Evolutionary conservation across 441 rosid genomes (phyloP), one percentile per base, ranked within the genome.

Genomic region (Populus hybrid): DNA sequence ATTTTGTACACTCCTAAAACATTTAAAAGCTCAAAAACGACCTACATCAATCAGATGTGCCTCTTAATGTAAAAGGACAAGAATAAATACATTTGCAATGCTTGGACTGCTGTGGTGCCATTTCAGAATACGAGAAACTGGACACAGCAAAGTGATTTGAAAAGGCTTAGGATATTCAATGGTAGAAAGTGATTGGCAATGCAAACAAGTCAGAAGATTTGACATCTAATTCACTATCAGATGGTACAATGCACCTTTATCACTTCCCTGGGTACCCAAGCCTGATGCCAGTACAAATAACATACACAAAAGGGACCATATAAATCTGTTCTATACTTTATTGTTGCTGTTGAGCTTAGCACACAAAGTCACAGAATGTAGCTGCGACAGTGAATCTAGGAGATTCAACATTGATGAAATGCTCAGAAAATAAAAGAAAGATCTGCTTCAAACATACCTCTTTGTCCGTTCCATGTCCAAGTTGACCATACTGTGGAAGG

Each of bases 401-500:
- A 63, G 10, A 63, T 23, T 63, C 66, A 63, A 23, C 66, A 9
- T 63, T 63, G 21, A 68, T 20, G 46, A 68, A 18, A 30, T 18
- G 23, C 46, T 32, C 5, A 16, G 71, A 35, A 34, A 68, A 68
- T 18, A 35, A 42, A 18, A 68, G 71, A 68, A 68, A 20, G 21
- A 68, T 68, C 23, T 34, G 23, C 21, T 35, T 68, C 38, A 24
- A 65, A 50, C 72, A 18, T 23, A 77, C 81, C 78, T 81, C 81
- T 35, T 81, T 77, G 67, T 81, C 76, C 1, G 78, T 77, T 74
- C 81, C 78, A 77, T 77, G 84, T 77, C 84, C 78, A 77, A 81
- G 84, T 67, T 81, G 76, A 70, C 81, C 78, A 77, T 77, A 81
- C 69, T 81, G 78, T 74, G 81, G 84, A 53, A 81, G 81, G 35